Evolutionary conservation across 495 filamentous ascomycete species (phyloP).

Genomic region (Daldinia bambusicola): DNA sequence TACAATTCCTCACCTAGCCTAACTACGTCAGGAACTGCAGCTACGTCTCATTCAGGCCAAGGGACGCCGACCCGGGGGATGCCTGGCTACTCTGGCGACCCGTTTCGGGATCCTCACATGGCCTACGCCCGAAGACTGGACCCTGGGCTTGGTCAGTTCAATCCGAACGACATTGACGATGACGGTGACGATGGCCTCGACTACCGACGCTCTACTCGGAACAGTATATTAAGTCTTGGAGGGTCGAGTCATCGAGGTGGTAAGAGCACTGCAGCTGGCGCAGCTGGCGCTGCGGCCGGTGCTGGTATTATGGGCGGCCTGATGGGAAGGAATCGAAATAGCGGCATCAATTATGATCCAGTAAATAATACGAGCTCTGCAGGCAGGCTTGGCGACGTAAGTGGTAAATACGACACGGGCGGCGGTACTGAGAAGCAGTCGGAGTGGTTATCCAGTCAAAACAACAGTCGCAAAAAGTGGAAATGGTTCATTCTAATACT

Average conservation of each 20-base stretch:
- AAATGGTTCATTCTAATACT: slow-evolving; percentile 71
- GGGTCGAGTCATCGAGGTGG: slow-evolving; percentile 50
- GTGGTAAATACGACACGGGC: slow-evolving; percentile 44
- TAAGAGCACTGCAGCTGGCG: slow-evolving; percentile 49
- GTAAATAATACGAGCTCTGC: slow-evolving; percentile 46
- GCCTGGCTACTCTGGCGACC: slow-evolving; percentile 43
- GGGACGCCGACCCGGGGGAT: slow-evolving; percentile 43
- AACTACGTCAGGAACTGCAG: slow-evolving; percentile 18
- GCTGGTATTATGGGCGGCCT: slow-evolving; percentile 63
- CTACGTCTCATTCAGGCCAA: slow-evolving; percentile 15
- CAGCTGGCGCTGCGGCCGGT: slow-evolving; percentile 59
- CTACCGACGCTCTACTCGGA: slow-evolving; percentile 56
- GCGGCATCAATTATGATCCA: slow-evolving; percentile 53
- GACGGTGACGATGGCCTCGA: slow-evolving; percentile 85
- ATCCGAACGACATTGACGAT: slow-evolving; percentile 83
- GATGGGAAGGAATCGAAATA: slow-evolving; percentile 50
- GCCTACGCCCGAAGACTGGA: slow-evolving; percentile 53
- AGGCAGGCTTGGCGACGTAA: slow-evolving; percentile 38
- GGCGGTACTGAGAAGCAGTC: slow-evolving; percentile 57
- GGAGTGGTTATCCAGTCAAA: slow-evolving; percentile 68
- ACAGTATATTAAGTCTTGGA: slow-evolving; percentile 66
- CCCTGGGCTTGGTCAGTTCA: slow-evolving; percentile 66
- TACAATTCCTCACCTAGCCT: slow-evolving; percentile 35
- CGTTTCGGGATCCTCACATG: slow-evolving; percentile 46
- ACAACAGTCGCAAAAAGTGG: slow-evolving; percentile 71